Base-by-base conservation (phyloP, 2,329 filamentous ascomycete genomes). In the Magnaporthales sp. region DNA sequence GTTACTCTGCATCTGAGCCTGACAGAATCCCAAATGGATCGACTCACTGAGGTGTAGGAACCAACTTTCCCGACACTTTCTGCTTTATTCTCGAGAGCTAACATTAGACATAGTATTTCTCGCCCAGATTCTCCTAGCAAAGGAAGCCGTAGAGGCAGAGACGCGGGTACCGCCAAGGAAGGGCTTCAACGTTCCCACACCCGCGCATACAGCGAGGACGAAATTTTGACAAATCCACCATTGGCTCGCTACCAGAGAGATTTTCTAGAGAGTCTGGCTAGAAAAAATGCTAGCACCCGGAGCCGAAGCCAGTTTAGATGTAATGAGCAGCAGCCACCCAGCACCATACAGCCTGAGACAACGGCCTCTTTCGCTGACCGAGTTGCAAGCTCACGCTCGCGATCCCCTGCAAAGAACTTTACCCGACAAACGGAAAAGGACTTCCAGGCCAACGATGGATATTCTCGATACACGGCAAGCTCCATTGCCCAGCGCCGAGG, bases 21-120 rank as follows among this genome's bases (percentile, higher is more conserved):
- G 66, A 84, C 81, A 4, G 80, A 83, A 62, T 78, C 76, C 0
- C 80, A 83, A 68, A 79, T 84, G 75, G 79, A 83, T 67, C 80
- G 76, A 67, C 74, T 84, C 60, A 78, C 81, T 3, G 76, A 80
- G 63, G 79, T 77, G 82, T 83, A 75, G 68, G 79, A 65, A 31
- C 24, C 19, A 6, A 24, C 29, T 64, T 30, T 11, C 7, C 62
- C 19, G 1, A n/a, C 9, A 8, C 62, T 15, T 19, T 24, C 4
- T 32, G 10, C 3, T 38, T 15, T 9, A 22, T 63, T 32, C 15
- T 61, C 24, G 38, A 38, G 24, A 32, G 7, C 7, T 19, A 61
- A 3, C 7, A 7, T 15, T 30, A 30, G 68, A 73, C 51, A 74
- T 61, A 62, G 60, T 9, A 66, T 54, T 24, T 62, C 32, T 9